Percentiles rank a stretch among this genome's conserved stretches.
Conservation (phyloP, 208 protist genomes). For the Trypanosoma avium region DNA sequence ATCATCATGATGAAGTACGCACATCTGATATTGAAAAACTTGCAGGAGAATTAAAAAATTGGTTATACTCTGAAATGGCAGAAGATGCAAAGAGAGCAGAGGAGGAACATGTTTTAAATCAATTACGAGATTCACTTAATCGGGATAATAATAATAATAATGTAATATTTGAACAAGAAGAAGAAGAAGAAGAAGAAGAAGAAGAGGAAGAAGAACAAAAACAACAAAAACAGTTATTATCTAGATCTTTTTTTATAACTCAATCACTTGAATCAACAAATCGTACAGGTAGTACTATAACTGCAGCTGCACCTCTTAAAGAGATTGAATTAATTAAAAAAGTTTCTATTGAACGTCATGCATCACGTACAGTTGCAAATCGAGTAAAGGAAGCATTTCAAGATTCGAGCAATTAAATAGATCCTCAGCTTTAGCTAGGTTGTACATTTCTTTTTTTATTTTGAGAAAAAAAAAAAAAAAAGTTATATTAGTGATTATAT, state of each 20-base stretch:
- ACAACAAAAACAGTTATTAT: neutral
- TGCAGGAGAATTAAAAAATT: conserved; percentile 34
- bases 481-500: neutral
- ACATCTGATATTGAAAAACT: conserved; percentile 11
- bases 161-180: no score
- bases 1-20: neutral
- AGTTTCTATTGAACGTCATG: neutral
- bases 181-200: neutral
- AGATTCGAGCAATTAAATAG: no score
- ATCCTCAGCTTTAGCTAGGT: no score
- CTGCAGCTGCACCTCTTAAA: neutral
- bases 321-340: neutral
- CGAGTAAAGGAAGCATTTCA: neutral
- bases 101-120: conserved; percentile 29
- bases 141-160: neutral
- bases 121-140: conserved; percentile 28
- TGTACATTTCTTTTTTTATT: no score
- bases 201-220: neutral
- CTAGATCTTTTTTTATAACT: neutral
- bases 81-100: conserved; percentile 25
- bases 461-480: no score
- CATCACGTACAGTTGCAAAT: neutral
- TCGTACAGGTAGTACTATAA: neutral
- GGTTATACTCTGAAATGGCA: conserved; percentile 51
- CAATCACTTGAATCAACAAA: neutral